Percentiles rank a stretch among this genome's conserved stretches.
phyloP scores from a whole-genome alignment of 2,329 filamentous ascomycete genomes.

The Colletotrichum lentis region DNA sequence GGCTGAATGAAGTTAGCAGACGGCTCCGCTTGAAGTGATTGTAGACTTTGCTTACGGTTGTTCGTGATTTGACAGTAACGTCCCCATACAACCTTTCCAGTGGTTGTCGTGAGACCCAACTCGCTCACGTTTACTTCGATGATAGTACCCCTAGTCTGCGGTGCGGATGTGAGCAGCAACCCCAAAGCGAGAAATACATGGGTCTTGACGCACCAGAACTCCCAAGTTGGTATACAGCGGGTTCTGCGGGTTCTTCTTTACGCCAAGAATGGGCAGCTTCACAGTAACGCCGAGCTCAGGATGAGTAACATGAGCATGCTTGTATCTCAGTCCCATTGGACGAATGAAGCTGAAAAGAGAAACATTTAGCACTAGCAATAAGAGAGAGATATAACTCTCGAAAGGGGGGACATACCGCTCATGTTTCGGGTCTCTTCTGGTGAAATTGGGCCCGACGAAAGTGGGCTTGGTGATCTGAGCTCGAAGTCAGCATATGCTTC shows the following conservation, averaged over 20 bases:
- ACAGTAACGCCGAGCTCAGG: constrained; percentile 78
- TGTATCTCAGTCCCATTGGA: constrained; percentile 58
- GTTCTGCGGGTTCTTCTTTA: constrained; percentile 76
- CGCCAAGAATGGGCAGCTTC: constrained; percentile 73
- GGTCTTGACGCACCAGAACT: constrained; percentile 82
- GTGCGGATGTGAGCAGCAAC: background rate
- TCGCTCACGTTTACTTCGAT: constrained; percentile 94
- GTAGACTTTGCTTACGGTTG: constrained; percentile 11
- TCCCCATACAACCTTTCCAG: constrained; percentile 94
- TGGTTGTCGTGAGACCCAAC: constrained; percentile 86
- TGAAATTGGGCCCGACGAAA: constrained; percentile 93
- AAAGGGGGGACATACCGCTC: constrained; percentile 48
- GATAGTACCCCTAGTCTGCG: constrained; percentile 5
- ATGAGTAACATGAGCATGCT: constrained; percentile 67
- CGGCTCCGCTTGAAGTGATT: constrained; percentile 34
- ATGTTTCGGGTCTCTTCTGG: constrained; percentile 83
- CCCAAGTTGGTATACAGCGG: constrained; percentile 92
- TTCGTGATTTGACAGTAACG: constrained; percentile 75
- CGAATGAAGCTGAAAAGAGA: constrained; percentile 53
- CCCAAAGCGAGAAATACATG: background rate
- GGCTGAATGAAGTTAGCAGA: constrained; percentile 51
- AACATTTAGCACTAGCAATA: background rate
- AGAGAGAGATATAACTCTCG: background rate
- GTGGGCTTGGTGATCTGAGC: constrained; percentile 75
- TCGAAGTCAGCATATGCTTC: background rate